Base-by-base conservation (phyloP, 805 yeast genomes). In the Citeromyces nyonsensis region DNA sequence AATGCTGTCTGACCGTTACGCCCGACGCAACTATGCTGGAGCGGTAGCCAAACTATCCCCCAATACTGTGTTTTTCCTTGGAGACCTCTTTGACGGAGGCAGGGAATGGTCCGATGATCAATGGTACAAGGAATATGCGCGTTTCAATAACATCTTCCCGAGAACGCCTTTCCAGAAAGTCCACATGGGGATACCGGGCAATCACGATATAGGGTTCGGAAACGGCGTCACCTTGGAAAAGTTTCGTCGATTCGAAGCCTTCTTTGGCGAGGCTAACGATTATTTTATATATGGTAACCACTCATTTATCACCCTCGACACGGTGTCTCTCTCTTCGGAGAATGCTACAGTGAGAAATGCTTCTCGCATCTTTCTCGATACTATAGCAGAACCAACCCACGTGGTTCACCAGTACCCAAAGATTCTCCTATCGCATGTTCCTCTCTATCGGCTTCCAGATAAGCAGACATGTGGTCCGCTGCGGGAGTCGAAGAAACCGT, bases 141-240 rank as follows among this genome's bases (percentile, higher is more conserved):
- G 97, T 30, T 91, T 79, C 51, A 59, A 67, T 36, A 38, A 49
- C 1, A 70, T 91, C 3, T 88, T 82, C 50, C 59, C 68, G 31
- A 43, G 48, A 34, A 37, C 32, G 29, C 9, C 28, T 10, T 15
- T 26, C 24, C 13, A 33, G n/a, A 33, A 35, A 22, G n/a, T 38
- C 8, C 20, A 30, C 5, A 30, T 33, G 7, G 34, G 33, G n/a
- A 37, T 53, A 2, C 95, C 95, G 0, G 98, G 97, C 1, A 91
- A 91, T 45, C 98, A 91, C 48, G 98, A 91, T 50, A 85, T 93
- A 40, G 98, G 98, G 0, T 86, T 78, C 54, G 94, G 88, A 20
- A 70, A 75, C 35, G 67, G 73, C 0, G 71, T 88, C 10, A 61
- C 73, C 5, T 57, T 60, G 10, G 49, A 59, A 1, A 73, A 80